Percentiles rank a stretch among this genome's conserved stretches.
phyloP scores from a whole-genome alignment of 2,329 filamentous ascomycete genomes.

The Botrytis medusae region DNA sequence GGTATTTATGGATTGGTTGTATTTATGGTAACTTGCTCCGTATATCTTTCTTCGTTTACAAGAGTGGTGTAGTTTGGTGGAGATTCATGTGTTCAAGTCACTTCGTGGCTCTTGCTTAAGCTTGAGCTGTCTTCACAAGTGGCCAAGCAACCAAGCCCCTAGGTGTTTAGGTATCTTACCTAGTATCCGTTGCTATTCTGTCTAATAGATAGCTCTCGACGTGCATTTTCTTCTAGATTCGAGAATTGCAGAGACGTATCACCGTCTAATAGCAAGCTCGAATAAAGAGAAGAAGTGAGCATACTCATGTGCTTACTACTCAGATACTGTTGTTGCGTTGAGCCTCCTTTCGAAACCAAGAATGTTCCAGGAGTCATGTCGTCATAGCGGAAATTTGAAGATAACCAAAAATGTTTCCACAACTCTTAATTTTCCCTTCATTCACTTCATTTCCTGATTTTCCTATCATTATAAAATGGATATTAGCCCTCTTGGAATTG shows the following conservation, averaged over 20 bases:
- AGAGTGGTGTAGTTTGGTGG: background rate
- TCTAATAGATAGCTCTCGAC: background rate
- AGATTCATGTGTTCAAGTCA: background rate
- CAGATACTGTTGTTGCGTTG: background rate
- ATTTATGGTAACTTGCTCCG: no score
- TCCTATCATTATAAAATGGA: conserved; percentile 27
- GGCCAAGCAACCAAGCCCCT: background rate
- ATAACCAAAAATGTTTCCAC: background rate
- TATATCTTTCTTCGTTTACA: conserved; percentile 3
- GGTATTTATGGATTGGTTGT: background rate
- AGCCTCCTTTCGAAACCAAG: background rate
- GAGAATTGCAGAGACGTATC: background rate
- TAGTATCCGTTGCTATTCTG: background rate
- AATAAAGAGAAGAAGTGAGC: background rate
- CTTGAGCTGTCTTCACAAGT: background rate
- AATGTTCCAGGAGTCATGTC: conserved; percentile 13
- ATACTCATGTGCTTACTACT: background rate
- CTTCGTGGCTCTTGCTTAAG: conserved; percentile 10
- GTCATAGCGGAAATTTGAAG: background rate
- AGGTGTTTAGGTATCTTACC: background rate
- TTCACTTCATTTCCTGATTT: background rate
- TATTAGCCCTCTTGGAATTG: conserved; percentile 28
- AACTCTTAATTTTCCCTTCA: no score
- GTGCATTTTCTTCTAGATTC: background rate
- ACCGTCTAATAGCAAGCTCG: background rate